Evolutionary conservation across 2,329 filamentous ascomycete genomes (phyloP), one percentile per base, ranked within the genome.

Genomic region (Talaromyces sp.): DNA sequence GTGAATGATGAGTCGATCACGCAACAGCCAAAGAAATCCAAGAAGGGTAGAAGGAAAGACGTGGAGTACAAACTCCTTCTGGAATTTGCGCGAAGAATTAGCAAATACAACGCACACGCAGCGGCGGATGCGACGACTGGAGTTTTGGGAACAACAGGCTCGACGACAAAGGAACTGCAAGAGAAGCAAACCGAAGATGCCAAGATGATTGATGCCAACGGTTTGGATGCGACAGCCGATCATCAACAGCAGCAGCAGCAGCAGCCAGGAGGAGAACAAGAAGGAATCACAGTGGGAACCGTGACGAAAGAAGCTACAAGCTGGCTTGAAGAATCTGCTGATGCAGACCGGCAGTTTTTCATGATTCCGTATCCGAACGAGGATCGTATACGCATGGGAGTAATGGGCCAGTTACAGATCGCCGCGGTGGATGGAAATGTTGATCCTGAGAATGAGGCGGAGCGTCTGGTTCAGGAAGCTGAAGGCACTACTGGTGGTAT

Each of bases 371-470:
- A 77, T 60, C 76, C 76, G 9, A 73, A 71, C 60, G 75, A 77
- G 31, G 73, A 77, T 22, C 69, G 71, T 33, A 76, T 78, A 52
- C 73, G 76, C 13, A 67, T 75, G 65, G 76, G 76, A 1, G 60
- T 77, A n/a, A 75, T 78, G 71, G 76, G 73, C 1, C 75, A 76
- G 59, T 65, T 78, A 40, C 75, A 78, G 58, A 64, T 75, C 7
- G 67, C 72, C 4, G 69, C 69, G 19, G 64, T 80, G 55, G 69
- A 84, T 77, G 66, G 94, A 77, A 66, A 89, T 68, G 59, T 79
- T 74, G 67, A 90, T 76, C 58, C 86, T 75, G 70, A 84, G 65
- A 67, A 66, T 48, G 75, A 78, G 61, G 71, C 77, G 11, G 74
- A 76, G 40, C 67, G 72, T 43, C 54, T 77, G 60, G 69, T 78